Evolutionary conservation across 2,329 filamentous ascomycete genomes (phyloP).

Genomic region (Colletotrichum filicis): DNA sequence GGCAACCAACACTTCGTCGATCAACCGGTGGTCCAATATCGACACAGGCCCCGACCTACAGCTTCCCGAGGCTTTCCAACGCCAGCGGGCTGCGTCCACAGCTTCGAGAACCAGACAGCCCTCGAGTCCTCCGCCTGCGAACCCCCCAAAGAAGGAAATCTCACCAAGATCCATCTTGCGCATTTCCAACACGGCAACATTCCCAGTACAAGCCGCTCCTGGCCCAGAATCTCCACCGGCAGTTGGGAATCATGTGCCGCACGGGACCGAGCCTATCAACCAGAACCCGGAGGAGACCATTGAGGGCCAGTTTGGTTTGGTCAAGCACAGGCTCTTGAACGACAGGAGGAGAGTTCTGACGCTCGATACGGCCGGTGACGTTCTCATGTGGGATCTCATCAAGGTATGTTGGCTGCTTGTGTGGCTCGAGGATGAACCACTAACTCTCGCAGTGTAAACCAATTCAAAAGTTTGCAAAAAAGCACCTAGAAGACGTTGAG

Average conservation of each 20-base stretch:
- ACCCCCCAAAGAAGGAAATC: conserved; percentile 70
- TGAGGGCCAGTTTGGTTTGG: conserved; percentile 92
- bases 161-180: conserved; percentile 81
- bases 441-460: conserved; percentile 75
- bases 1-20: conserved; percentile 88
- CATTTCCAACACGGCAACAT: conserved; percentile 85
- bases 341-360: conserved; percentile 91
- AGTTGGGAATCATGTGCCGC: conserved; percentile 20
- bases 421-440: neutral
- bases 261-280: conserved; percentile 67
- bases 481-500: conserved; percentile 92
- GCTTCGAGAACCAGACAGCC: conserved; percentile 39
- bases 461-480: conserved; percentile 92
- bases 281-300: conserved; percentile 82
- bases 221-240: conserved; percentile 64
- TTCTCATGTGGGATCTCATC: conserved; percentile 93
- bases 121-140: conserved; percentile 46
- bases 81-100: conserved; percentile 58
- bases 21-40: conserved; percentile 91
- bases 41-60: conserved; percentile 81
- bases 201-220: conserved; percentile 68
- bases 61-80: conserved; percentile 65
- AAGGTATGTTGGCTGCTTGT: conserved; percentile 63
- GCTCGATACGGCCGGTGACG: conserved; percentile 93
- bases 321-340: conserved; percentile 93